phyloP scores from a whole-genome alignment of 768 basidiomycete genomes.

The Lyophyllum atratum region DNA sequence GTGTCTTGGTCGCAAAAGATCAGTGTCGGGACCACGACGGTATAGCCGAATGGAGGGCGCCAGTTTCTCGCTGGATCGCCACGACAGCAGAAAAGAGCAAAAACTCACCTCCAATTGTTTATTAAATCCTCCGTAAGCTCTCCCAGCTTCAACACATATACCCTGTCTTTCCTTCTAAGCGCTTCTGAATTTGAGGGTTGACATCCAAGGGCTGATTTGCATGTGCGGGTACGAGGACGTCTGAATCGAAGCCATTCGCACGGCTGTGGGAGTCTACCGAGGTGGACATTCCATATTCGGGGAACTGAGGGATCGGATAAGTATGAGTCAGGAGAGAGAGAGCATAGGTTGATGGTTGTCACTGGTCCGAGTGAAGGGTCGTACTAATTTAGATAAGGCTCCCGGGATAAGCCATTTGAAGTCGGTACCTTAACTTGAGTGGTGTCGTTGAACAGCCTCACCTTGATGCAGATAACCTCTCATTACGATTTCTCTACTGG shows the following conservation, averaged over 20 bases:
- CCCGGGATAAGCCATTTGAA: too few relatives aligned
- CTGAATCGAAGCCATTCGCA: conserved; percentile 20
- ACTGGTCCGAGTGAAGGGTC: too few relatives aligned
- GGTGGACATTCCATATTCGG: too few relatives aligned
- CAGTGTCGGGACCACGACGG: conserved; percentile 13
- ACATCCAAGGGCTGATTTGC: conserved; percentile 43
- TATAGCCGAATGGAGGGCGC: conserved; percentile 1
- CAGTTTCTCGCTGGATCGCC: not conserved
- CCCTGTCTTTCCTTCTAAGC: conserved; percentile 82
- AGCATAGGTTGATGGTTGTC: too few relatives aligned
- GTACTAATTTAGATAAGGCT: too few relatives aligned
- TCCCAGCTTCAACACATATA: conserved; percentile 87
- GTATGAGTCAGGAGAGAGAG: too few relatives aligned
- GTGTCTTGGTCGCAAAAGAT: conserved; percentile 41
- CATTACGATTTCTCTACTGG: too few relatives aligned
- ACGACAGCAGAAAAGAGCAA: not conserved
- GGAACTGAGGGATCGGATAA: too few relatives aligned
- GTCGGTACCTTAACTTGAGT: too few relatives aligned
- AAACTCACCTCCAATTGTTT: conserved; percentile 66
- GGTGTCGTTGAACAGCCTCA: too few relatives aligned
- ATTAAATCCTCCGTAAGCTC: conserved; percentile 84
- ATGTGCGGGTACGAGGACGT: conserved; percentile 14
- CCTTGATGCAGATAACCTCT: too few relatives aligned
- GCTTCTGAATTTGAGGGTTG: conserved; percentile 82
- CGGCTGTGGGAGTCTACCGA: conserved; percentile 25